A percentile compares a stretch with the other conserved stretches of the same genome.
These are phyloP conservation scores for Boletus austroedulis DNA, from an alignment of 1,284 basidiomycete genomes.

Conservation along the genomic window DNA sequence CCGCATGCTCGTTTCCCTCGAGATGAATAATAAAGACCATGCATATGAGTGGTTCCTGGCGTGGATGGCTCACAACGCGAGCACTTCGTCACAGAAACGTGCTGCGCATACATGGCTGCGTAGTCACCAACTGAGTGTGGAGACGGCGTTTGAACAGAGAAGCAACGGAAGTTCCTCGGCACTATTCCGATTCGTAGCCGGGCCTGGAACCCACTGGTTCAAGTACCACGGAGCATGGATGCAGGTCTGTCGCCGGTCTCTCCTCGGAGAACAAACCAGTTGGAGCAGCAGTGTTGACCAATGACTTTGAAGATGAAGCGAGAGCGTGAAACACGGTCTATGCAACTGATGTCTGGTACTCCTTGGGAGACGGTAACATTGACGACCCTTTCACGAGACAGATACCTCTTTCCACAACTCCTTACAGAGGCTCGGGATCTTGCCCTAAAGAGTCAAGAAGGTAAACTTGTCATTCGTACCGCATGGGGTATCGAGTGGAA, in stretches of 20 bases:
- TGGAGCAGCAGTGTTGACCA: slow-evolving; percentile 10
- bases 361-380: slow-evolving; percentile 98
- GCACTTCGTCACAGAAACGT: slow-evolving; percentile 36
- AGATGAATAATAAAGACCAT: slow-evolving; percentile 95
- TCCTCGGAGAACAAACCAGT: slow-evolving; percentile 2
- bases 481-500: slow-evolving; percentile 97
- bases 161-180: slow-evolving; percentile 87
- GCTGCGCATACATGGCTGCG: slow-evolving; percentile 53
- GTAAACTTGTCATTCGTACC: slow-evolving; percentile 94
- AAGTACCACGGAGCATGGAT: slow-evolving; percentile 91
- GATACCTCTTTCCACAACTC: slow-evolving; percentile 76
- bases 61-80: slow-evolving; percentile 84
- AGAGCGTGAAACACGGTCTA: slow-evolving; percentile 89
- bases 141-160: slow-evolving; percentile 85
- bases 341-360: slow-evolving; percentile 86
- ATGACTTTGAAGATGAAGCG: slow-evolving; percentile 70
- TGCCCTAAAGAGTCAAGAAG: slow-evolving; percentile 84
- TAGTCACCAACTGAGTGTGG: slow-evolving; percentile 92
- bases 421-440: slow-evolving; percentile 87
- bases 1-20: slow-evolving; percentile 90
- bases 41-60: slow-evolving; percentile 96
- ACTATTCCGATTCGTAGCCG: slow-evolving; percentile 90
- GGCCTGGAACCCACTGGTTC: slow-evolving; percentile 94
- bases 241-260: slow-evolving; percentile 60
- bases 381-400: slow-evolving; percentile 87